Base-by-base conservation (phyloP, 1,284 basidiomycete species). In the Stereum hirsutum region DNA sequence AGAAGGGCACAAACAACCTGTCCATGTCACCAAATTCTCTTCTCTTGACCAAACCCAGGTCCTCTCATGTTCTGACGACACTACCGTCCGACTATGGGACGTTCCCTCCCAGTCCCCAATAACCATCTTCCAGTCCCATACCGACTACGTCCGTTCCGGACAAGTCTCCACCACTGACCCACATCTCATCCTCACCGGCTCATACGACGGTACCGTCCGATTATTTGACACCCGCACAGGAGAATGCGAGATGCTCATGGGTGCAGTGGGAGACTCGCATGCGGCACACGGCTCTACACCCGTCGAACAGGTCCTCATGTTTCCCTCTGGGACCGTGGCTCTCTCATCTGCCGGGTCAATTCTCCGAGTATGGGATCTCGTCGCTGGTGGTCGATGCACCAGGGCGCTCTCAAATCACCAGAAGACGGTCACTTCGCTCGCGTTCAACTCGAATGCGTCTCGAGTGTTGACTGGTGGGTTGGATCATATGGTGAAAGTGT, bases 401-500 rank as follows among this genome's bases (percentile, higher is more conserved):
- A 77, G 87, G 36, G 93, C 93, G 6, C 61, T 97, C 48, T 92
- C 89, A 26, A 99, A 99, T 65, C 96, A 99, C 61, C 95, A 98
- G 64, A 99, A 99, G 68, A 95, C 94, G 0, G 81, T 99, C 47
- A 99, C 95, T 0, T 78, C 87, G 19, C 72, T 98, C 21, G 70
- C 88, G 4, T 91, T 94, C 62, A 82, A 92, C 57, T 63, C 83
- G 14, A 75, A 74, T 43, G 76, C 83, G 15, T 76, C 80, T 52
- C 75, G 94, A 21, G 73, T 99, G 3, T 70, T 99, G 37, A 93
- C 90, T 0, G 96, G 89, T 27, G 83, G 89, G 26, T 68, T 99
- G 48, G 96, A 99, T 60, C 92, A 94, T 52, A 87, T 99, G 81
- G 91, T 99, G 46, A 99, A 99, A 66, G 93, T 98, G 19, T 99